Base-by-base conservation (phyloP, 148 eudicot species). In the Oxyria digyna region DNA sequence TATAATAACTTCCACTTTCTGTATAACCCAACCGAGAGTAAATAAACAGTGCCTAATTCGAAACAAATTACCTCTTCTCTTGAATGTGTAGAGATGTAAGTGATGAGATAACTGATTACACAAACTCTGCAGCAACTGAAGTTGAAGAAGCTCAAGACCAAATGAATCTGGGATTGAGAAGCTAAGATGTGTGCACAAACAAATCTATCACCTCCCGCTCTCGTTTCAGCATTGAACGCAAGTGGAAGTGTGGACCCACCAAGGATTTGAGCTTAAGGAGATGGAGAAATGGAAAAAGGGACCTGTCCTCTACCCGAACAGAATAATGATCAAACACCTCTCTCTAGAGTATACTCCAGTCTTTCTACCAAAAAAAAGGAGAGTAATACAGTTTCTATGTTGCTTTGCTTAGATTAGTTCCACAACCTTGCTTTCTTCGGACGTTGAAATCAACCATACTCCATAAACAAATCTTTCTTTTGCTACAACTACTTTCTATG, bases 391-490 rank as follows among this genome's bases (percentile, higher is more conserved):
- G n/a, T n/a, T n/a, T n/a, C n/a, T n/a, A n/a, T n/a, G 64, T 57
- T 57, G 35, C 33, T 57, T 57, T 13, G 64, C 64, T 57, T 27
- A 26, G 65, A 14, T 59, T 59, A 59, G 65, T 29, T 59, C 38
- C 65, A 26, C 14, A 59, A 59, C 18, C 65, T 59, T 59, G 65
- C 65, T 59, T 59, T 27, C 65, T 59, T 27, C 20, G 37, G 65
- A 59, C 20, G 65, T 59, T 59, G 38, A 59, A 59, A 59, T 29
- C 21, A 59, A 59, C 37, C 32, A 5, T 13, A 29, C 33, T 26
- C 63, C 3, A 13, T 57, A 57, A 26, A 57, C 37, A 26, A 27
- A 4, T 57, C n/a, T 27, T 59, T 29, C 65, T 17, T 59, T 59
- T 59, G 3, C 29, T 0, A 59, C 9, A 18, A 29, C 18, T 59